Conservation (phyloP, 2,329 filamentous ascomycete species). For the Chrysosporium queenslandicum region DNA sequence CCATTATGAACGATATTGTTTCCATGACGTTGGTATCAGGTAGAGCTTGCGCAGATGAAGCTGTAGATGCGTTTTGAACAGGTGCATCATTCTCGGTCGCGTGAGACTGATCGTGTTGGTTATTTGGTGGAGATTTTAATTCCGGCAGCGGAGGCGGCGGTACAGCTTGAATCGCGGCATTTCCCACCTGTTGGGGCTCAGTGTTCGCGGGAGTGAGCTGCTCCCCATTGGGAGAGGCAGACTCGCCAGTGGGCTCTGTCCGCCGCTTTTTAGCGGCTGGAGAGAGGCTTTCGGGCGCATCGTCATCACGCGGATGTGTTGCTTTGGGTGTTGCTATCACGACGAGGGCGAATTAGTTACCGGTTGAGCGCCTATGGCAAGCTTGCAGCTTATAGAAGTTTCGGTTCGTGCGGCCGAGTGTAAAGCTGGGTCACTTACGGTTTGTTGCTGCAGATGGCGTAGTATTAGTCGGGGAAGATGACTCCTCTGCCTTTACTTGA, state of each 20-base stretch:
- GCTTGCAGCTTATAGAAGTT: too few relatives aligned
- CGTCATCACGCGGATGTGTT: conserved; percentile 25
- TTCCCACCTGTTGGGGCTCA: conserved; percentile 10
- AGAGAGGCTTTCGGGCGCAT: conserved; percentile 25
- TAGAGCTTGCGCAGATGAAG: not conserved
- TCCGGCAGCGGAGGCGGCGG: not conserved
- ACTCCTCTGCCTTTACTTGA: not conserved
- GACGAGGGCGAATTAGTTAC: not conserved
- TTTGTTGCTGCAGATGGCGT: not conserved
- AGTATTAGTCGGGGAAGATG: not conserved
- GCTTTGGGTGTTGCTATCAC: conserved; percentile 21
- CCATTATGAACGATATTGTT: conserved; percentile 37
- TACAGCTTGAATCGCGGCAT: not conserved
- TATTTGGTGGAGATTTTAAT: conserved; percentile 19
- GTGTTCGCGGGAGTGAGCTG: not conserved
- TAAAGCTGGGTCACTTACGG: not conserved
- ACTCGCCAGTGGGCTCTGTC: conserved; percentile 24
- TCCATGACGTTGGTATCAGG: conserved; percentile 27
- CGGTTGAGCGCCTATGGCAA: not conserved
- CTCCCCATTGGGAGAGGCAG: not conserved
- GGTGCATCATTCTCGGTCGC: not conserved
- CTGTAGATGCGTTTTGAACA: not conserved
- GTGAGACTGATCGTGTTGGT: not conserved
- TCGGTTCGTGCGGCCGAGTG: too few relatives aligned
- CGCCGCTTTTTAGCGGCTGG: conserved; percentile 34